Evolutionary conservation across 495 filamentous ascomycete genomes (phyloP), one percentile per base, ranked within the genome.

Genomic region (Aspergillus campestris): DNA sequence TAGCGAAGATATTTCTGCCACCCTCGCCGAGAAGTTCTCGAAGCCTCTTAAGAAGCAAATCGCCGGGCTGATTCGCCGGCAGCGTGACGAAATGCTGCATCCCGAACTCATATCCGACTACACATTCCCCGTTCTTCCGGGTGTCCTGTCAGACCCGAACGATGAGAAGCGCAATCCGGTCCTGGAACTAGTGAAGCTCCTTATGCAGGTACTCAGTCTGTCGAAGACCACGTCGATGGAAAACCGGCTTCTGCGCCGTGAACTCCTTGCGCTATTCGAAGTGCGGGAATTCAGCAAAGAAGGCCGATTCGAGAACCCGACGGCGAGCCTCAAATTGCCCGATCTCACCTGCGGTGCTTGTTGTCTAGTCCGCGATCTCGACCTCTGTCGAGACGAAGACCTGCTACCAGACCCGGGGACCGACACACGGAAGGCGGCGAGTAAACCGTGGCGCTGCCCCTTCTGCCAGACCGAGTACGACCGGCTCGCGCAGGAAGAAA

Each of bases 361-460:
- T 65, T 92, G 88, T 47, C 74, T 90, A 66, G 77, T 85, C 11
- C 82, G 89, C 13, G 90, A 96, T 58, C 73, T 96, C 34, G 94
- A 98, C 56, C 74, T 98, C 11, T 98, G 92, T 60, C 84, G 92
- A n/a, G 90, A 96, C 53, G 86, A 87, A 55, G 82, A 87, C 43
- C 60, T 95, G 5, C 70, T 94, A 33, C 80, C 83, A 0, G 75
- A 78, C 8, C 44, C 69, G 6, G 64, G 52, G 11, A 45, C 57
- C 8, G 65, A 68, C 9, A 42, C 59, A 44, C 60, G 31, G 51
- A 68, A 68, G 15, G 55, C 61, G 6, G 53, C 59, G 10, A 57
- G 62, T 14, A 75, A 74, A 49, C 70, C 75, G 9, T 97, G 89
- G 88, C 74, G 78, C 43, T 96, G 92, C 62, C 65, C 70, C 11